phyloP scores from a whole-genome alignment of 441 rosid species.

The Theobroma grandiflorum region DNA sequence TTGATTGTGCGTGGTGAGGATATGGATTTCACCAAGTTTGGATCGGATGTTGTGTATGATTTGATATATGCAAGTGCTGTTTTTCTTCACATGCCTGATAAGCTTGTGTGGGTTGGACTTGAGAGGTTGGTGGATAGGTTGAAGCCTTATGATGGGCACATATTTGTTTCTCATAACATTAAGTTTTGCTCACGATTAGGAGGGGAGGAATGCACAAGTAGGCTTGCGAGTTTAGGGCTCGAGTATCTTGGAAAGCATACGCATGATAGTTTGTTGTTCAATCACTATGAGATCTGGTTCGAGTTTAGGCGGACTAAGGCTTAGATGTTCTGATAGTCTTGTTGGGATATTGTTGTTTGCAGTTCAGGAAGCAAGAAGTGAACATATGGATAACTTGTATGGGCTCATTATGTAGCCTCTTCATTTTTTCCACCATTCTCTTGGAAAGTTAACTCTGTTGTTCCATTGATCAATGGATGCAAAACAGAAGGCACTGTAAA shows the following conservation, averaged over 20 bases:
- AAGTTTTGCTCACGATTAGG: conserved; percentile 93
- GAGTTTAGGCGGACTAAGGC: conserved; percentile 72
- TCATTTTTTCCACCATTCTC: neutral
- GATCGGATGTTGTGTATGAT: conserved; percentile 64
- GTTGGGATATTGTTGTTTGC: conserved; percentile 19
- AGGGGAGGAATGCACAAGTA: conserved; percentile 74
- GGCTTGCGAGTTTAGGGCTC: conserved; percentile 76
- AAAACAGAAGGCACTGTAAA: neutral
- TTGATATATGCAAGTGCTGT: conserved; percentile 97
- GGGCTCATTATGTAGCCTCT: conserved; percentile 7
- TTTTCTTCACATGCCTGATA: conserved; percentile 96
- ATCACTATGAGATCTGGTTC: conserved; percentile 97
- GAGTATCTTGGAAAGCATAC: conserved; percentile 75
- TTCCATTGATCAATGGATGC: conserved; percentile 21
- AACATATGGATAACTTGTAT: conserved; percentile 6
- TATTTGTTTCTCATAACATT: conserved; percentile 89
- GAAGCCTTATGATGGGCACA: conserved; percentile 76
- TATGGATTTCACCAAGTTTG: conserved; percentile 87
- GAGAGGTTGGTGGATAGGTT: conserved; percentile 73
- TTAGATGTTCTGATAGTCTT: conserved; percentile 30
- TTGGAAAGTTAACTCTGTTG: conserved; percentile 12
- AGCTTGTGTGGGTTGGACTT: conserved; percentile 90
- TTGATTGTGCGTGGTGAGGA: conserved; percentile 82
- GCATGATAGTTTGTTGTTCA: conserved; percentile 90
- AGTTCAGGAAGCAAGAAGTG: conserved; percentile 21